Conservation (phyloP, 331 rosid genomes). For the Telfairia occidentalis region DNA sequence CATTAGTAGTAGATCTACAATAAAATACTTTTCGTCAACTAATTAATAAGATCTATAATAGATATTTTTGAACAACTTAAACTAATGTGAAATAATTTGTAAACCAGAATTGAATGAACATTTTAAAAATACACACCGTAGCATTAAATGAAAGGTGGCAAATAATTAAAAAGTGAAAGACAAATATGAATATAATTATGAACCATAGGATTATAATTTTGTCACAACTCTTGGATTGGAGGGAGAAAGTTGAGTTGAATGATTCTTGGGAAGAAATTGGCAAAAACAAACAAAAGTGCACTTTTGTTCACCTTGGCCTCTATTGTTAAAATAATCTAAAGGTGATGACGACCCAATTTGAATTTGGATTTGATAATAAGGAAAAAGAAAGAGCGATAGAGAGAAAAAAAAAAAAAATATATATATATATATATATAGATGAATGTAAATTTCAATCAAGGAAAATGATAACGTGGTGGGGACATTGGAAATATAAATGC, state of each 20-base stretch:
- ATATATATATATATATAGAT: too few relatives aligned
- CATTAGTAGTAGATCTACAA: not conserved
- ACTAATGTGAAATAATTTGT: not conserved
- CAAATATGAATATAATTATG: too few relatives aligned
- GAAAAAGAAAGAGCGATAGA: not conserved
- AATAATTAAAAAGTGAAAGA: too few relatives aligned
- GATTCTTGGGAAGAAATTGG: not conserved
- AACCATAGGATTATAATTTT: not conserved
- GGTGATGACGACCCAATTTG: not conserved
- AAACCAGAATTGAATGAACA: not conserved
- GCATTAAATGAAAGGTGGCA: too few relatives aligned
- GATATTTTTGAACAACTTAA: not conserved
- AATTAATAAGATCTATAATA: not conserved
- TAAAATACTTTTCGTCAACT: not conserved
- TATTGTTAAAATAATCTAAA: not conserved
- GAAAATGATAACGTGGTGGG: constrained; percentile 22
- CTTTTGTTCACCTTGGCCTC: not conserved
- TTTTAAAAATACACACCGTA: too few relatives aligned
- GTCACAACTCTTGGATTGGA: not conserved
- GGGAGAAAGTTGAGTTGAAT: not conserved
- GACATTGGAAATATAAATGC: not conserved
- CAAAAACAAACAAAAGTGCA: constrained; percentile 1
- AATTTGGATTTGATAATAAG: not conserved
- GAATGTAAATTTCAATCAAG: too few relatives aligned
- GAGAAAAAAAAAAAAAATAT: not conserved